These are phyloP conservation scores for Nakazawaea wickerhamii DNA, from an alignment of 805 yeast species.

Conservation along the genomic window DNA sequence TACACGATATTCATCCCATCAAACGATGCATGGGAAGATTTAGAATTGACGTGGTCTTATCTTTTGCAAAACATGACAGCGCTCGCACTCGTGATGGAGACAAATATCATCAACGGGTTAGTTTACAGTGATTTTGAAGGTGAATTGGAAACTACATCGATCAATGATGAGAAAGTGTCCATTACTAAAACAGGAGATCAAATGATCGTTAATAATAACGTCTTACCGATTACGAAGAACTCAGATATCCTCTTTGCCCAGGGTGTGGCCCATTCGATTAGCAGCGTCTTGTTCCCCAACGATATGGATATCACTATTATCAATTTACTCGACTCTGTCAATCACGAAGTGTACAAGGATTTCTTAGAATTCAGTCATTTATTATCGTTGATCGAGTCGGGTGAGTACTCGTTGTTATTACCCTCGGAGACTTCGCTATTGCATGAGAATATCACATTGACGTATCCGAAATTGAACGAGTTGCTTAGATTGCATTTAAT, in stretches of 20 bases:
- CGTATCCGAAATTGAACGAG: conserved; percentile 33
- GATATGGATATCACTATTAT: conserved; percentile 44
- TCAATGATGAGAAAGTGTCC: conserved; percentile 22
- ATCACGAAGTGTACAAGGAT: conserved; percentile 29
- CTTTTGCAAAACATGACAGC: conserved; percentile 47
- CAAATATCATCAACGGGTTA: conserved; percentile 54
- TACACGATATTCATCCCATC: conserved; percentile 80
- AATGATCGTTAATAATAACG: conserved; percentile 28
- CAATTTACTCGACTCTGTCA: conserved; percentile 52
- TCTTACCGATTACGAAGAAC: conserved; percentile 33
- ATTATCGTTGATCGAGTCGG: conserved; percentile 24
- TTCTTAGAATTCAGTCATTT: neutral
- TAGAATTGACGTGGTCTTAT: conserved; percentile 56
- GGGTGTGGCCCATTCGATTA: conserved; percentile 78
- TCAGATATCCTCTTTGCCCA: conserved; percentile 71
- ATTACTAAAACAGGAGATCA: conserved; percentile 18
- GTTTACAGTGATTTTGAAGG: conserved; percentile 59
- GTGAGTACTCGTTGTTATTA: conserved; percentile 57
- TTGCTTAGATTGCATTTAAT: conserved; percentile 67
- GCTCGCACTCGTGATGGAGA: conserved; percentile 48
- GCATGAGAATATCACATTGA: conserved; percentile 43
- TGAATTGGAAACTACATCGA: conserved; percentile 22
- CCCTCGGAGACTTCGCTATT: conserved; percentile 59
- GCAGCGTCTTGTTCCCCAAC: conserved; percentile 51
- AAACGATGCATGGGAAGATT: conserved; percentile 61